Evolutionary conservation across 2,329 filamentous ascomycete species (phyloP).

Genomic region (Aspergillus neotritici): DNA sequence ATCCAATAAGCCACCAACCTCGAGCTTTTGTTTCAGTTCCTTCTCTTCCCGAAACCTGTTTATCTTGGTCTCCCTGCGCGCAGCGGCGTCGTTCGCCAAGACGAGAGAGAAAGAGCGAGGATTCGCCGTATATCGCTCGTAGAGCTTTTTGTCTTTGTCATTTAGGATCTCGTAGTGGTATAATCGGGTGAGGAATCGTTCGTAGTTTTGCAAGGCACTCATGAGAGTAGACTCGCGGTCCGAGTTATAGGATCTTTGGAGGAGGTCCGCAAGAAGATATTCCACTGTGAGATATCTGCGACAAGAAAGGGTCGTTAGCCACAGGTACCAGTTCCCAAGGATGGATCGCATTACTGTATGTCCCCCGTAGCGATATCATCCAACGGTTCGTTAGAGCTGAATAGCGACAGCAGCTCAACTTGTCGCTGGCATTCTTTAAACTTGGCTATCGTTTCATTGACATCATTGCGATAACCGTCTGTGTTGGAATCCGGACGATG

Average conservation of each 20-base stretch:
- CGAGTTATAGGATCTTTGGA: conserved; percentile 58
- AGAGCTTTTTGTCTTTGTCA: conserved; percentile 59
- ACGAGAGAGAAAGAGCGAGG: conserved; percentile 68
- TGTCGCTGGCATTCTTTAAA: conserved; percentile 69
- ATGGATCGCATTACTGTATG: conserved; percentile 55
- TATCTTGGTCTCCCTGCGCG: conserved; percentile 77
- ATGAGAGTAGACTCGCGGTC: conserved; percentile 61
- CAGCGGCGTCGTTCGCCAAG: conserved; percentile 59
- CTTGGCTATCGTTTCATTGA: conserved; percentile 60
- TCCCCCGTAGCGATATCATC: conserved; percentile 84
- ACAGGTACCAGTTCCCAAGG: neutral
- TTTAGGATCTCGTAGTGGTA: conserved; percentile 73
- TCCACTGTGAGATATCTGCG: conserved; percentile 67
- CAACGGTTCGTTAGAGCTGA: conserved; percentile 81
- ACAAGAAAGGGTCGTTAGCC: conserved; percentile 17
- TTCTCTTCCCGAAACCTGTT: conserved; percentile 79
- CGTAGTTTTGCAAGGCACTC: conserved; percentile 64
- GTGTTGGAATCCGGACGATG: conserved; percentile 60
- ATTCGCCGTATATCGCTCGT: conserved; percentile 67
- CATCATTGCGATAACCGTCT: conserved; percentile 60
- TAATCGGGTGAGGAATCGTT: conserved; percentile 68
- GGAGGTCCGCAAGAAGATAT: conserved; percentile 73
- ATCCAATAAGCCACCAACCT: conserved; percentile 43
- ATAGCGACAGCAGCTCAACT: conserved; percentile 67
- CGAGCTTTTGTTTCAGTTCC: conserved; percentile 74